Base-by-base conservation (phyloP, 1,139 yeast genomes). In the Barnettozyma hawaiiensis region DNA sequence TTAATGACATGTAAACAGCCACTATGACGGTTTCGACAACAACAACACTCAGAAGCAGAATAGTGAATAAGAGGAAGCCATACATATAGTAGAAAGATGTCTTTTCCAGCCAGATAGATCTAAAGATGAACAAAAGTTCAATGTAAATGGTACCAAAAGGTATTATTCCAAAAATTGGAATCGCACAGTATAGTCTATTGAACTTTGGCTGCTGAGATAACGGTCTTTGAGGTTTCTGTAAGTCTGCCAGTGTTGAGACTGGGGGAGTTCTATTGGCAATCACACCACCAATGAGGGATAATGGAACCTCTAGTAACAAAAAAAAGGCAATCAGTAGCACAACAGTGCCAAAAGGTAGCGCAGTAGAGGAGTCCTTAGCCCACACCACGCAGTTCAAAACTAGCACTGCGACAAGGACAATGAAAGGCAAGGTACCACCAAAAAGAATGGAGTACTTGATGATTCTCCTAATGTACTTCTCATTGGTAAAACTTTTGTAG, bases 101-200 rank as follows among this genome's bases (percentile, higher is more conserved):
- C 61, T 83, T 83, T 54, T 84, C 89, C 46, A 82, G 67, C 92
- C 95, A 85, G 14, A 85, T 69, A 2, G 92, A 78, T 59, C 84
- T 80, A 66, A 83, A 81, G 29, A 86, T 75, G 60, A 80, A 84
- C 46, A 81, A 67, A 47, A 87, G 66, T 59, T 87, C 96, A 41
- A 85, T 89, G 55, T 82, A 82, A 14, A 85, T 81, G n/a, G 86
- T 79, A 15, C 83, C 79, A 59, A 85, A 86, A 19, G 96, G 95
- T 39, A 84, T 70, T 34, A 80, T 47, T 1, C 95, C 95, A 53
- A 81, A 81, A 0, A 75, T 52, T 10, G 58, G 58, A 15, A 56
- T 50, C 3, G 50, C 36, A 39, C 51, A 51, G 8, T 29, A 14
- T n/a, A 46, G 48, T 20, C 56, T 58, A 44, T 65, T 58, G 48